A percentile compares a stretch with the other conserved stretches of the same genome.
phyloP scores from a whole-genome alignment of 208 protist species.

The Lotmaria passim region DNA sequence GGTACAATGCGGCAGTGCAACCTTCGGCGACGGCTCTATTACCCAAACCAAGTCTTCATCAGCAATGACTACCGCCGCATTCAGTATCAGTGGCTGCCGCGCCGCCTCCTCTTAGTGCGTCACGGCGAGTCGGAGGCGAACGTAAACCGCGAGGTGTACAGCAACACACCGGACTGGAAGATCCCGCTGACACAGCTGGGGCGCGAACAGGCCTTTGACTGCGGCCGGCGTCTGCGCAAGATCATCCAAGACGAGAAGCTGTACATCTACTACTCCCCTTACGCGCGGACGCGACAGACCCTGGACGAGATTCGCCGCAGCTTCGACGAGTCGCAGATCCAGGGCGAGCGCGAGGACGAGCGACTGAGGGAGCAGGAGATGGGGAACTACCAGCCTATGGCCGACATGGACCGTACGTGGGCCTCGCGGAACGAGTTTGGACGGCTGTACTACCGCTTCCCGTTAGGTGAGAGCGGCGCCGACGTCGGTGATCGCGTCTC shows the following conservation, averaged over 20 bases:
- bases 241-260: slow-evolving; percentile 82
- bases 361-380: slow-evolving; percentile 94
- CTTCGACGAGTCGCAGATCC: slow-evolving; percentile 65
- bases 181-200: slow-evolving; percentile 86
- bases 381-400: slow-evolving; percentile 90
- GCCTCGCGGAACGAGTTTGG: slow-evolving; percentile 73
- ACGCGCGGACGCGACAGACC: slow-evolving; percentile 85
- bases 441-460: slow-evolving; percentile 93
- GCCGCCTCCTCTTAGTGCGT: slow-evolving; percentile 80
- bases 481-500: slow-evolving; percentile 93
- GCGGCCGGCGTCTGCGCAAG: slow-evolving; percentile 69
- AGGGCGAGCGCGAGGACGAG: slow-evolving; percentile 92
- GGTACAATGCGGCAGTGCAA: slow-evolving; percentile 18
- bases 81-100: slow-evolving; percentile 67
- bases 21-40: slow-evolving; percentile 27
- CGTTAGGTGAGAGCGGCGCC: slow-evolving; percentile 87
- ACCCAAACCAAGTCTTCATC: slow-evolving; percentile 39
- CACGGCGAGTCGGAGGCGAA: slow-evolving; percentile 89
- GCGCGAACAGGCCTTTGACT: slow-evolving; percentile 83
- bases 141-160: slow-evolving; percentile 82
- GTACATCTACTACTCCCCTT: slow-evolving; percentile 93
- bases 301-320: slow-evolving; percentile 81
- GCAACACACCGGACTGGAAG: slow-evolving; percentile 86
- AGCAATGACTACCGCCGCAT: slow-evolving; percentile 23
- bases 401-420: slow-evolving; percentile 77